Conservation (phyloP, 768 basidiomycete genomes). For the Agaricus bisporus region DNA sequence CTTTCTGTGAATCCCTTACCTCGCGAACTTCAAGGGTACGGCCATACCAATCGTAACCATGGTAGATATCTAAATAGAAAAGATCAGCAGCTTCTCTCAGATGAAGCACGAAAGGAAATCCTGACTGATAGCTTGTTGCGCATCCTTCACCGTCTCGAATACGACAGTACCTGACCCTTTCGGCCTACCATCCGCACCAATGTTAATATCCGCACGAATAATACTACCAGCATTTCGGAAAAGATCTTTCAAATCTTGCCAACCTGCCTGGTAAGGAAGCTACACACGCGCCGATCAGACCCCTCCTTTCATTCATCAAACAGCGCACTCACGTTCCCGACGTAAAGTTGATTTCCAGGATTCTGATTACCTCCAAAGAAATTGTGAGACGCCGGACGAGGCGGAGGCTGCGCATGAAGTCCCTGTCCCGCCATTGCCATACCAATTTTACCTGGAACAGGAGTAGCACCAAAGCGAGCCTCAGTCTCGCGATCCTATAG, state of each 20-base stretch:
- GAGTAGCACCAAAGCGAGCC: slow-evolving; percentile 91
- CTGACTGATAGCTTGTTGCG: slow-evolving; percentile 82
- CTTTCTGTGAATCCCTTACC: slow-evolving; percentile 34
- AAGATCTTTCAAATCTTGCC: slow-evolving; percentile 97
- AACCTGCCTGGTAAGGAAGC: slow-evolving; percentile 96
- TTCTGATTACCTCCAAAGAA: slow-evolving; percentile 53
- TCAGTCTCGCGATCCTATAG: slow-evolving; percentile 91
- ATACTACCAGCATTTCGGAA: slow-evolving; percentile 96
- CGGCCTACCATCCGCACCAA: slow-evolving; percentile 86
- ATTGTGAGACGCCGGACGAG: slow-evolving; percentile 78
- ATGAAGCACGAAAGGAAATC: slow-evolving; percentile 34
- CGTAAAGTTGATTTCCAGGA: slow-evolving; percentile 90
- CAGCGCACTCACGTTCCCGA: slow-evolving; percentile 67
- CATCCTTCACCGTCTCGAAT: slow-evolving; percentile 87
- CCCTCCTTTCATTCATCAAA: no score
- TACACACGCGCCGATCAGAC: slow-evolving; percentile 42
- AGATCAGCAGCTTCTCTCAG: not conserved
- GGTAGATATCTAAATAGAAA: slow-evolving; percentile 72
- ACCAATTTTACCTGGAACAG: slow-evolving; percentile 93
- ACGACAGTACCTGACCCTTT: slow-evolving; percentile 98
- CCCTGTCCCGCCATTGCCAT: slow-evolving; percentile 95
- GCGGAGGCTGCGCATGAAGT: slow-evolving; percentile 70
- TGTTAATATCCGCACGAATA: slow-evolving; percentile 92
- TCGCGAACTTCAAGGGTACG: slow-evolving; percentile 93
- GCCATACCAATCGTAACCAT: slow-evolving; percentile 97